Conservation (phyloP, 768 basidiomycete species). For the Hygrocybe coccinea region DNA sequence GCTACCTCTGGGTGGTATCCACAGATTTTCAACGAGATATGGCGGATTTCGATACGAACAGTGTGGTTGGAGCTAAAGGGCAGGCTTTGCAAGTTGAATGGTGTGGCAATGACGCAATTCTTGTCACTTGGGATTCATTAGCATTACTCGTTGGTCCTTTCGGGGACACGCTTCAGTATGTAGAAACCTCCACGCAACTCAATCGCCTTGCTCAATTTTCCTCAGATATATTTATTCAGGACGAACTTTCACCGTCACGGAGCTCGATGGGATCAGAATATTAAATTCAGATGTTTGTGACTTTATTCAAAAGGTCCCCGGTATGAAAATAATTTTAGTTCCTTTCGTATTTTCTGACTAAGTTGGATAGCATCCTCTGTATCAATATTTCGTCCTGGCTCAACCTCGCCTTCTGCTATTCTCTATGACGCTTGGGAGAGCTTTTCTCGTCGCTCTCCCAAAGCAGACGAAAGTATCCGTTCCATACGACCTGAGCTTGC, state of each 20-base stretch:
- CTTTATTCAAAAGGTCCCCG: constrained; percentile 89
- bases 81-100: constrained; percentile 74
- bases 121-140: constrained; percentile 74
- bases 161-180: constrained; percentile 80
- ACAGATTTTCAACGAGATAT: constrained; percentile 85
- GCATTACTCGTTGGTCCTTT: constrained; percentile 88
- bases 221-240: constrained; percentile 76
- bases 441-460: constrained; percentile 78
- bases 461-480: constrained; percentile 89
- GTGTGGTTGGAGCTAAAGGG: constrained; percentile 51
- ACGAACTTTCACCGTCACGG: constrained; percentile 72
- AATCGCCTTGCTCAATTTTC: constrained; percentile 10
- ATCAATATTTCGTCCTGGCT: constrained; percentile 88
- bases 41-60: constrained; percentile 77
- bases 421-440: constrained; percentile 90
- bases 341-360: background rate
- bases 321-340: constrained; percentile 38
- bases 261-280: constrained; percentile 87
- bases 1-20: constrained; percentile 89
- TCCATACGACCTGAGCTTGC: constrained; percentile 83
- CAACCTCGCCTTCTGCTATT: constrained; percentile 85
- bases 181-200: constrained; percentile 5
- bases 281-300: constrained; percentile 76
- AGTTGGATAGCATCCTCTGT: constrained; percentile 58
- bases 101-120: constrained; percentile 95